phyloP scores from a whole-genome alignment of 2,329 filamentous ascomycete species.

The Knoxdaviesia proteae region DNA sequence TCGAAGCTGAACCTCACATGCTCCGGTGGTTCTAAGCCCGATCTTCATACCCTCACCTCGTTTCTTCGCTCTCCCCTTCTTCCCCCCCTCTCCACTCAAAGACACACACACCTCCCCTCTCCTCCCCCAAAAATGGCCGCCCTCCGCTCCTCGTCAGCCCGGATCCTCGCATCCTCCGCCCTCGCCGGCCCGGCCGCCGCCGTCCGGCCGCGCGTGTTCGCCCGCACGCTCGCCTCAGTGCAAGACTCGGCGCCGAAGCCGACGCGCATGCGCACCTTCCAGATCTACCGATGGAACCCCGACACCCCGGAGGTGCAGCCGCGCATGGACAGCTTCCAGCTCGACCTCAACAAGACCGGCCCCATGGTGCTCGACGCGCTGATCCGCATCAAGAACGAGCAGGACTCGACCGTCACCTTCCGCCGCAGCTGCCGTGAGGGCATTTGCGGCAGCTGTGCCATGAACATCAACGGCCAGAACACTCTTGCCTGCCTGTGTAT shows the following conservation, averaged over 20 bases:
- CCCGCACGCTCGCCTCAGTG: constrained; percentile 33
- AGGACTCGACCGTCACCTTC: constrained; percentile 93
- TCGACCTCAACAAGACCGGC: constrained; percentile 97
- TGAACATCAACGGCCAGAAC: constrained; percentile 99
- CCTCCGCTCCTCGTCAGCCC: constrained; percentile 35
- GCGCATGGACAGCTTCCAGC: constrained; percentile 79
- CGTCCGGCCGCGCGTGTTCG: constrained; percentile 19
- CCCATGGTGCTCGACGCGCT: constrained; percentile 96
- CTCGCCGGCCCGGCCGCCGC: constrained; percentile 18
- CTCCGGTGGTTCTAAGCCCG: too few relatives aligned
- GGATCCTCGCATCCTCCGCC: constrained; percentile 26
- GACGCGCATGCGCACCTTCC: constrained; percentile 67
- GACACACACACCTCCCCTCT: background rate
- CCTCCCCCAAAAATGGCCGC: constrained; percentile 32
- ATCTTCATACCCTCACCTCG: background rate
- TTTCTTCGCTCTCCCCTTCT: background rate
- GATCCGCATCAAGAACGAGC: constrained; percentile 97
- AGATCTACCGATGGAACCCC: constrained; percentile 98
- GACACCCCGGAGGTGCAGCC: constrained; percentile 86
- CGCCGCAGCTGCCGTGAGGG: constrained; percentile 90
- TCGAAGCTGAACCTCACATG: too few relatives aligned
- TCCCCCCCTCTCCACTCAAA: background rate
- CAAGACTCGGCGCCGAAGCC: constrained; percentile 38
- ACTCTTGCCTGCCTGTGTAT: constrained; percentile 92
- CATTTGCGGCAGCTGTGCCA: constrained; percentile 95